A percentile compares a stretch with the other conserved stretches of the same genome.
These are phyloP conservation scores for Gossypium rotundifolium DNA, from an alignment of 345 rosid genomes.

Conservation along the genomic window DNA sequence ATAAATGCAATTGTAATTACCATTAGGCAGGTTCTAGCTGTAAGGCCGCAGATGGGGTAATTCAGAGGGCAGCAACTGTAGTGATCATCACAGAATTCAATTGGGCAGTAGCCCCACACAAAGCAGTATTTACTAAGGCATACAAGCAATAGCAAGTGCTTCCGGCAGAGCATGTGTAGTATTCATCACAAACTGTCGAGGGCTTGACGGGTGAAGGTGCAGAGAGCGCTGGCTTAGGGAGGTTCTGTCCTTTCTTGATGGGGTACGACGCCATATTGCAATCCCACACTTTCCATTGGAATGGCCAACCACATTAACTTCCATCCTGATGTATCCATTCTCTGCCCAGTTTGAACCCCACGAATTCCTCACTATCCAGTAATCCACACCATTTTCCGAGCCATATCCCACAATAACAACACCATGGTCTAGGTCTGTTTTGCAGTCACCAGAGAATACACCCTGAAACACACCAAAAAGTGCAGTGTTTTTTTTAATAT, in stretches of 20 bases:
- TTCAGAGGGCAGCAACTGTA: constrained; percentile 76
- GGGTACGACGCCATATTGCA: constrained; percentile 76
- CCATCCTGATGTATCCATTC: constrained; percentile 65
- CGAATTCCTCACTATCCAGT: constrained; percentile 65
- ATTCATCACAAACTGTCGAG: constrained; percentile 48
- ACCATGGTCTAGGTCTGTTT: constrained; percentile 54
- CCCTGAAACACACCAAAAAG: constrained; percentile 30
- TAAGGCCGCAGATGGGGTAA: constrained; percentile 57
- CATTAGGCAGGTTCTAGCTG: constrained; percentile 57
- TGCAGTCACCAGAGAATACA: constrained; percentile 45
- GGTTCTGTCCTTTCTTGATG: constrained; percentile 55
- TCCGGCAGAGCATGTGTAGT: constrained; percentile 49
- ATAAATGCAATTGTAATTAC: constrained; percentile 23
- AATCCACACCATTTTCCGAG: constrained; percentile 39
- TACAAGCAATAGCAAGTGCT: constrained; percentile 74
- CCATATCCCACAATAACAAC: constrained; percentile 61
- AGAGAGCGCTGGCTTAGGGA: constrained; percentile 65
- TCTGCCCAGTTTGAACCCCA: constrained; percentile 85
- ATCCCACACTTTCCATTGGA: constrained; percentile 71
- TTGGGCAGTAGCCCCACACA: constrained; percentile 84
- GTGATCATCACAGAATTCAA: constrained; percentile 65
- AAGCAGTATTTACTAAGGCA: constrained; percentile 45
- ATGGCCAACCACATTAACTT: constrained; percentile 33
- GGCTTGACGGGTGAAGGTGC: constrained; percentile 60
- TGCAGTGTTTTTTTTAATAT: too few relatives aligned